Evolutionary conservation across 2,329 filamentous ascomycete species (phyloP), one percentile per base, ranked within the genome.

Genomic region (Penicillium sp.): DNA sequence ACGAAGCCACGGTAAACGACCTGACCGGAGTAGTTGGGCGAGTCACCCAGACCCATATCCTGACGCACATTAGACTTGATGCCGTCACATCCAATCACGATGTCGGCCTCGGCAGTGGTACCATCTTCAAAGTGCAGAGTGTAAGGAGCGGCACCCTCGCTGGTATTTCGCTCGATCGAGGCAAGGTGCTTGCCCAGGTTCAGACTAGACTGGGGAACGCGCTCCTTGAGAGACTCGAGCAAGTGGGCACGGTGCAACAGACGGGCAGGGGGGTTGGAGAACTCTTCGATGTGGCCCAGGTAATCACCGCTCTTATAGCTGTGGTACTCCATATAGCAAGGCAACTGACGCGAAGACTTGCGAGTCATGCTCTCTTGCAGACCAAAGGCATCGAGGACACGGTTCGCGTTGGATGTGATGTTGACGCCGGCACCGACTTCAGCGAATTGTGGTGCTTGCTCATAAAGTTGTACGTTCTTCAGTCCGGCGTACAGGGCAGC

Each of bases 81-180:
- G 2, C 80, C 80, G 61, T 83, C 80, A 53, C 76, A 78, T 3
- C 79, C 79, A 50, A 82, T 72, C 0, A 80, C 74, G 50, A 74
- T 70, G 60, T 77, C 75, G 14, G 79, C 75, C 45, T 76, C 69
- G 2, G 74, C 75, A 1, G 68, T 69, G 7, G 69, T 71, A 0
- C 79, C 79, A 59, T 82, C 80, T 16, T 70, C 63, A 54, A 83
- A 83, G 21, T 65, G 67, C 44, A 82, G 63, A 7, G 68, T 61
- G 4, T 63, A 79, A 53, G 63, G 70, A 61, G 54, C 69, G 26
- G 63, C 56, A 2, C 19, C 19, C 16, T 26, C 3, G 3, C 47
- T 37, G 10, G 63, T 59, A 9, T 62, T 61, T 14, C 68, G 60
- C 23, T 65, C 58, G 25, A 67, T 57, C 6, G 55, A 64, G 25